Conservation (phyloP, 2,329 filamentous ascomycete genomes). For the Aspergillus arachidicola region DNA sequence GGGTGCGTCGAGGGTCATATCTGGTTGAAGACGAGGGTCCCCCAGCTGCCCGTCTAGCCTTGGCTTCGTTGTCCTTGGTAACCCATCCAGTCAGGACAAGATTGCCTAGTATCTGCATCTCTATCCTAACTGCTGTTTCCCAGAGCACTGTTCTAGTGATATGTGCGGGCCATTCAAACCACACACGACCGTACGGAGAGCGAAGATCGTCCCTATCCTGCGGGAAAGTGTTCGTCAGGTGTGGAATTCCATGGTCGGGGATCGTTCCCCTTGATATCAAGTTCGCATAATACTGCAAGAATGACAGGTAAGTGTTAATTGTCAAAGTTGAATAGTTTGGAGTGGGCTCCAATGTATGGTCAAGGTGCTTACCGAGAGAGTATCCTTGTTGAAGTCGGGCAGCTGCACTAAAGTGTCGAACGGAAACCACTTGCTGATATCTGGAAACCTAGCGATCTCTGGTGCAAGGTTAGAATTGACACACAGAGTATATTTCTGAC, state of each 20-base stretch:
- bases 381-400: constrained; percentile 22
- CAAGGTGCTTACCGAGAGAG: constrained; percentile 30
- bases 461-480: constrained; percentile 27
- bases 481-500: constrained; percentile 43
- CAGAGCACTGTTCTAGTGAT: constrained; percentile 20
- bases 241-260: constrained; percentile 8
- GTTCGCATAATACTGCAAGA: constrained; percentile 26
- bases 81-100: constrained; percentile 27
- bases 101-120: constrained; percentile 24
- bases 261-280: constrained; percentile 27
- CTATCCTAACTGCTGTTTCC: constrained; percentile 26
- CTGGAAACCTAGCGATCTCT: constrained; percentile 26
- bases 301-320: background rate
- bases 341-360: background rate
- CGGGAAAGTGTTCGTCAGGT: constrained; percentile 25
- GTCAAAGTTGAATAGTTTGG: background rate
- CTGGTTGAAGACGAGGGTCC: background rate
- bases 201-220: constrained; percentile 14
- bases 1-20: background rate
- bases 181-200: constrained; percentile 33
- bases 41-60: background rate
- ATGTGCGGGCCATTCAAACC: constrained; percentile 30
- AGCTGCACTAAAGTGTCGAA: constrained; percentile 41
- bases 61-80: constrained; percentile 13
- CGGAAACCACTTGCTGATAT: constrained; percentile 39